Base-by-base conservation (phyloP, 805 yeast genomes). In the Lipomyces yamanashiensis region DNA sequence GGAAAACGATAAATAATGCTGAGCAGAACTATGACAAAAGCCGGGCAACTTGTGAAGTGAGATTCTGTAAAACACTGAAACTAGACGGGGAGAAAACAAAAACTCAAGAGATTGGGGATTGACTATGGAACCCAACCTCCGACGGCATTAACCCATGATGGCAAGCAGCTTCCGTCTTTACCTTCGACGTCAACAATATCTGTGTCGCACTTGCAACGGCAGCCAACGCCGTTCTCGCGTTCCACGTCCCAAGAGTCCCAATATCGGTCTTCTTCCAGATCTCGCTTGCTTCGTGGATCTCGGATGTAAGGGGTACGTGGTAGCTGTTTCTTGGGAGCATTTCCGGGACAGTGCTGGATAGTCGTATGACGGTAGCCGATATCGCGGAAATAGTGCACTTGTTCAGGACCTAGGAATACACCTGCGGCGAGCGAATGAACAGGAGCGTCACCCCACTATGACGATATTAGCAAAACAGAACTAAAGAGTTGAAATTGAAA, bases 361-460 rank as follows among this genome's bases (percentile, higher is more conserved):
- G 88, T 84, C 0, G 93, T 83, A 74, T 93, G 98, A 61, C 84
- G 81, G 76, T 92, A 93, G 0, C 98, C 98, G 68, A 93, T 87
- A 72, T 93, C 98, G 67, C 97, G 79, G 77, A 93, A 93, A 76
- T 92, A 93, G 76, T 93, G 98, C 9, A 93, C 78, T 62, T 92
- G 90, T 1, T 83, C 78, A 1, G 86, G 75, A 63, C 88, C 81
- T 48, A 92, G 77, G 71, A 89, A 80, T 82, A 95, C 80, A 0
- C 91, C 93, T 5, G 89, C 84, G 0, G 96, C 98, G 23, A 95
- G 76, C 0, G 97, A 87, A 74, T 92, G 98, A 4, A 93, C 86
- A 0, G 98, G 97, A 0, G 98, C 97, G 80, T 93, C 98, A 1
- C 98, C 98, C 98, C 98, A 93, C 61, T 62, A 54, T 34, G 17